Percentiles rank a stretch among this genome's conserved stretches.
phyloP scores from a whole-genome alignment of 352 stramenopile genomes.

The Globisporangium cylindrosporum region DNA sequence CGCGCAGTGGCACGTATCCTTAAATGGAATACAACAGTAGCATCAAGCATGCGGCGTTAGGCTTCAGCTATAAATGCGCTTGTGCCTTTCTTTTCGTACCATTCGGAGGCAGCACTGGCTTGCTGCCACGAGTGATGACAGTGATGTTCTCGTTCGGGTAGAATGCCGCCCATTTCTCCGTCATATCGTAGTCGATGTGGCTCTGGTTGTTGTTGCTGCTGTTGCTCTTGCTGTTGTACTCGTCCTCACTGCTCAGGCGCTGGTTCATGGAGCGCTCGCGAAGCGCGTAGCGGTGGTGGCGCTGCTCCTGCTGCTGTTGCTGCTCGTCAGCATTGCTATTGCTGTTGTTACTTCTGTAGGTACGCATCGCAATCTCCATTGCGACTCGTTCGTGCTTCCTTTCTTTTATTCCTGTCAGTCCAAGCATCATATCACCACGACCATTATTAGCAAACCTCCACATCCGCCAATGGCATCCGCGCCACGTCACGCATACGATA shows the following conservation, averaged over 20 bases:
- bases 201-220: slow-evolving; percentile 4
- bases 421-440: neutral
- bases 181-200: slow-evolving; percentile 19
- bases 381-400: neutral
- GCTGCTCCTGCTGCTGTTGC: neutral
- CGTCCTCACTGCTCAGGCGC: neutral
- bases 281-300: neutral
- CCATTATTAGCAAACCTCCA: neutral
- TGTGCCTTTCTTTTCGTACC: slow-evolving; percentile 23
- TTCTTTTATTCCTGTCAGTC: neutral
- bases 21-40: neutral
- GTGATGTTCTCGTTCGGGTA: slow-evolving; percentile 55
- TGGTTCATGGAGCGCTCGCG: slow-evolving; percentile 8
- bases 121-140: slow-evolving; percentile 52
- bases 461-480: neutral
- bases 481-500: neutral
- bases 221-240: neutral
- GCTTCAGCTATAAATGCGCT: neutral
- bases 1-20: slow-evolving; percentile 62
- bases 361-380: neutral
- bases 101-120: slow-evolving; percentile 49
- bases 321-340: neutral
- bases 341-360: neutral
- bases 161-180: slow-evolving; percentile 49
- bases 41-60: neutral